Base-by-base conservation (phyloP, 345 rosid species). In the Brassica incana region DNA sequence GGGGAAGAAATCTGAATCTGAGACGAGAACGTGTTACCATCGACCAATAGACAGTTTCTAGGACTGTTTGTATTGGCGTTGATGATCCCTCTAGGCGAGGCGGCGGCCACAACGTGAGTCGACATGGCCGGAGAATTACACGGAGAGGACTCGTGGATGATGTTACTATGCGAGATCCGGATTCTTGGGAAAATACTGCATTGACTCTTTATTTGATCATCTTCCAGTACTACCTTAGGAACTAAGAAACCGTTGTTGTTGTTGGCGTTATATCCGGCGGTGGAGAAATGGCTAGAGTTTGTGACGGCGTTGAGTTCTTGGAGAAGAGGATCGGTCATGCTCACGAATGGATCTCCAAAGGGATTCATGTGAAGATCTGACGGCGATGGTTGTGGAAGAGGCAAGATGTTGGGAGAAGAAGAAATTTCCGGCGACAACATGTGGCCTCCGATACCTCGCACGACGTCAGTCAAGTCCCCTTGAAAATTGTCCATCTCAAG, bases 1-100 rank as follows among this genome's bases (percentile, higher is more conserved):
- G 98, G 94, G 52, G 98, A 86, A 76, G 97, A 85, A 95, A 95
- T 91, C 96, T 91, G 99, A 77, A 85, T 73, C 38, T 81, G 86
- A 11, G 88, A 58, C 3, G 83, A 71, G 33, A 76, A 58, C 43
- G 68, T 65, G 68, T 78, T 71, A 58, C 73, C 80, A 67, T 90
- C 89, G 62, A 86, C 64, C 77, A 87, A 75, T 82, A 87, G 80
- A 81, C 75, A 74, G 59, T 79, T 79, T 68, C 78, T 50, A 60
- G 82, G 78, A 74, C 71, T 79, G 50, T 85, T 82, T 25, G 88
- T 70, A 35, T 76, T 76, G 45, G 70, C 83, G 83, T 78, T 79
- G 50, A 86, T 82, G 83, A 86, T 74, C 71, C 85, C 77, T 73
- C 85, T 76, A 3, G 88, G 86, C 0, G 90, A 80, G 23, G 77